Percentiles rank a stretch among this genome's conserved stretches.
phyloP scores from a whole-genome alignment of 257 asterid genomes.

The Ajuga chamaepitys region DNA sequence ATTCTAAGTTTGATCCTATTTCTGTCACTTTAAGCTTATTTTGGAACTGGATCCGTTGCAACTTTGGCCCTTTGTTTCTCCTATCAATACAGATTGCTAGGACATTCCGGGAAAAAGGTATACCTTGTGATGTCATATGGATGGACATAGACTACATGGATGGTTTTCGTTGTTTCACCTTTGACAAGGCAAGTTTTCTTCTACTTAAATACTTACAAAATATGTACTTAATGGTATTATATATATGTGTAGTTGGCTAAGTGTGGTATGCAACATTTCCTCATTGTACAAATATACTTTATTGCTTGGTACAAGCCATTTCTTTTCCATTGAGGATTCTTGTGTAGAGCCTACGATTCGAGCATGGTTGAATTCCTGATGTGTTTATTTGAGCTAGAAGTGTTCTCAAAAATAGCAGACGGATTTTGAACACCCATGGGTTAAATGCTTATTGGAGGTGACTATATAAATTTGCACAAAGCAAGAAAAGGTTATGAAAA shows the following conservation, averaged over 20 bases:
- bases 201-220: neutral
- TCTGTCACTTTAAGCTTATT: constrained; percentile 1
- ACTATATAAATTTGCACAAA: neutral
- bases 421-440: neutral
- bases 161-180: constrained; percentile 93
- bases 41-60: neutral
- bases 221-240: constrained; percentile 1
- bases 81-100: constrained; percentile 59
- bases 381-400: neutral
- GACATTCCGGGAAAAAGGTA: constrained; percentile 76
- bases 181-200: constrained; percentile 52
- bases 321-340: neutral
- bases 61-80: constrained; percentile 6
- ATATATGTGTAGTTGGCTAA: neutral
- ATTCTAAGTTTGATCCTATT: neutral
- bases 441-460: neutral
- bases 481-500: neutral
- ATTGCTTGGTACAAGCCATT: neutral
- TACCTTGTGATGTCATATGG: constrained; percentile 99
- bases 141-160: constrained; percentile 99
- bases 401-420: neutral
- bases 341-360: neutral
- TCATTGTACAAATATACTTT: too few relatives aligned
- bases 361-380: neutral
- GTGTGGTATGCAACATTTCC: neutral